Evolutionary conservation across 2,329 filamentous ascomycete species (phyloP), one percentile per base, ranked within the genome.

Genomic region (Zymoseptoria passerinii): DNA sequence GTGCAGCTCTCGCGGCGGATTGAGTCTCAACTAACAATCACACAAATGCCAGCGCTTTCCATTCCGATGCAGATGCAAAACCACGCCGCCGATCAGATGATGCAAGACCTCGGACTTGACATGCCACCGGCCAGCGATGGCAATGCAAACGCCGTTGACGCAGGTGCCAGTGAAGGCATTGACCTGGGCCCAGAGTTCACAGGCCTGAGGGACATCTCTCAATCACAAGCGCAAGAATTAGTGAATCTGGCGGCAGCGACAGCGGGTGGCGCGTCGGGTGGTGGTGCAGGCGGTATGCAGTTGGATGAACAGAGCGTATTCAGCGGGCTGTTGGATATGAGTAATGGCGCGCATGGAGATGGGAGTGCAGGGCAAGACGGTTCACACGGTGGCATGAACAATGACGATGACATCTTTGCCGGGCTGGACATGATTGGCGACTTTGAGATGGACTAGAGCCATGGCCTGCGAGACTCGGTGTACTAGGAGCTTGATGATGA

Each of bases 1-100:
- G 65, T 74, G 1, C 67, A 67, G 2, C 63, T 74, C 2, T 60
- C 61, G 19, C 63, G 70, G 16, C 61, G 66, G n/a, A 69, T 73
- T 2, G 68, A 72, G 51, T 63, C 66, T 1, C 71, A 74, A 51
- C 62, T 68, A 28, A 84, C 89, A 9, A 85, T 89, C n/a, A 79
- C 81, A n/a, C 85, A 87, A 68, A 79, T 88, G 28, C 61, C 67
- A 9, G 57, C 62, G 9, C 65, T 71, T 51, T 50, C 65, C 10
- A 63, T 66, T 19, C 63, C 69, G 4, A 64, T 67, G 50, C 62
- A 61, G 28, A 66, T 55, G 55, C 67, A 61, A 55, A 58, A 62
- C 56, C 55, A 65, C 35, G 54, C 58, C 9, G 60, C 62, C 16
- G 68, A 71, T 35, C 70, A 71, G 49, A 66, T 73, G 48, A 71